phyloP scores from a whole-genome alignment of 345 rosid species.

The Lenwebbia sp. region DNA sequence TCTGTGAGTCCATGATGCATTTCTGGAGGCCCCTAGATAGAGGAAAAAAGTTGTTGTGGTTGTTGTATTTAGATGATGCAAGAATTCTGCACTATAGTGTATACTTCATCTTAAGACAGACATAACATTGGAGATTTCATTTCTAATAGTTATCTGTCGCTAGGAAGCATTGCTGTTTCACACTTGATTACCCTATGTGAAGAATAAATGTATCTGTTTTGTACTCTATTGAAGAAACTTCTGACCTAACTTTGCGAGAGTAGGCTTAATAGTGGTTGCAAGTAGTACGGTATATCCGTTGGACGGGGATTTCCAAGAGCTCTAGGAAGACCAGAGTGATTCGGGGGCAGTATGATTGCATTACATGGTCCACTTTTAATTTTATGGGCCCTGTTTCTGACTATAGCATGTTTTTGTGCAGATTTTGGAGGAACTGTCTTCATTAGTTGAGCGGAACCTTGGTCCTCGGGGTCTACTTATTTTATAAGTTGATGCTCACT shows the following conservation, averaged over 20 bases:
- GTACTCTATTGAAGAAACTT: background rate
- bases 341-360: background rate
- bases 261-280: background rate
- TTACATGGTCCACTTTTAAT: background rate
- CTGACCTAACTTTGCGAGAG: background rate
- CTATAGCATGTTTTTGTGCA: background rate
- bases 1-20: background rate
- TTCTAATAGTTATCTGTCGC: background rate
- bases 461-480: background rate
- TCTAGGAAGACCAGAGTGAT: too few relatives aligned
- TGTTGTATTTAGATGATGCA: background rate
- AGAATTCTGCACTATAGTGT: background rate
- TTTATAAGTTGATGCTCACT: background rate
- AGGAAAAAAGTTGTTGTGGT: background rate
- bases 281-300: background rate
- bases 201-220: background rate
- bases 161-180: background rate
- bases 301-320: too few relatives aligned
- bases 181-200: background rate
- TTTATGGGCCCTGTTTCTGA: background rate
- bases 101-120: background rate
- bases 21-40: background rate
- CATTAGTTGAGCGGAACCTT: background rate
- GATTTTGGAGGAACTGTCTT: background rate
- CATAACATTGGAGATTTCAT: rapidly evolving